Conservation (phyloP, 1,139 yeast genomes). For the Hemisphaericaspora xylofermentans region DNA sequence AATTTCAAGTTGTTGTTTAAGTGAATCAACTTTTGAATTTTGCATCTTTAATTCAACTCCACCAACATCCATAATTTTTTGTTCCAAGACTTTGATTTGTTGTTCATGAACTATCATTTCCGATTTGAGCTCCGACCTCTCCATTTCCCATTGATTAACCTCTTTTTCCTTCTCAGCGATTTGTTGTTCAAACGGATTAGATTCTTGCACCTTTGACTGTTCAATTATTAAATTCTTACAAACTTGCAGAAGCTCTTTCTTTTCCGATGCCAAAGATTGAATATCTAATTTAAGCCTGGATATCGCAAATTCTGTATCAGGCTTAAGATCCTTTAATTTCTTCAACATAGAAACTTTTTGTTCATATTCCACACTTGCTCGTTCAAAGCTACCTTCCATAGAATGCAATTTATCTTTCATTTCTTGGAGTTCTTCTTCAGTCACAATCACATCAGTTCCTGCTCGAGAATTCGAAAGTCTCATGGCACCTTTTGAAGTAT, state of each 20-base stretch:
- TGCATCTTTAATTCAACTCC: constrained; percentile 84
- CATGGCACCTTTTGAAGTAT: constrained; percentile 67
- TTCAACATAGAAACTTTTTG: constrained; percentile 62
- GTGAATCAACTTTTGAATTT: constrained; percentile 77
- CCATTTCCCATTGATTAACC: constrained; percentile 33
- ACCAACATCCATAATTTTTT: constrained; percentile 85
- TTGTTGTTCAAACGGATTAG: constrained; percentile 32
- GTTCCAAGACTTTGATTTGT: constrained; percentile 62
- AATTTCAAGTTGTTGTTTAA: constrained; percentile 66
- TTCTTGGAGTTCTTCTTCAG: constrained; percentile 60
- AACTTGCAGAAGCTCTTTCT: constrained; percentile 39
- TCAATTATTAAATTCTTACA: constrained; percentile 41
- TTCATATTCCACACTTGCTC: constrained; percentile 51
- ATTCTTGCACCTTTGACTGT: constrained; percentile 26
- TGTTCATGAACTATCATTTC: constrained; percentile 60
- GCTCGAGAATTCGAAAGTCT: constrained; percentile 37
- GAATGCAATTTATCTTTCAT: constrained; percentile 53
- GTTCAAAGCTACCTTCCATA: constrained; percentile 56
- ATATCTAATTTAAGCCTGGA: constrained; percentile 66
- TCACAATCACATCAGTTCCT: constrained; percentile 21
- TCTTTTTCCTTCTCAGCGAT: constrained; percentile 38
- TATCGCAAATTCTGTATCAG: constrained; percentile 65
- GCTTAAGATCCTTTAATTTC: constrained; percentile 61
- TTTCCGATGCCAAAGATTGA: constrained; percentile 52
- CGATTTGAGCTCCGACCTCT: constrained; percentile 44